A percentile compares a stretch with the other conserved stretches of the same genome.
Evolutionary conservation across 1,284 basidiomycete species (phyloP).

Genomic region (Ganoderma multipileum): DNA sequence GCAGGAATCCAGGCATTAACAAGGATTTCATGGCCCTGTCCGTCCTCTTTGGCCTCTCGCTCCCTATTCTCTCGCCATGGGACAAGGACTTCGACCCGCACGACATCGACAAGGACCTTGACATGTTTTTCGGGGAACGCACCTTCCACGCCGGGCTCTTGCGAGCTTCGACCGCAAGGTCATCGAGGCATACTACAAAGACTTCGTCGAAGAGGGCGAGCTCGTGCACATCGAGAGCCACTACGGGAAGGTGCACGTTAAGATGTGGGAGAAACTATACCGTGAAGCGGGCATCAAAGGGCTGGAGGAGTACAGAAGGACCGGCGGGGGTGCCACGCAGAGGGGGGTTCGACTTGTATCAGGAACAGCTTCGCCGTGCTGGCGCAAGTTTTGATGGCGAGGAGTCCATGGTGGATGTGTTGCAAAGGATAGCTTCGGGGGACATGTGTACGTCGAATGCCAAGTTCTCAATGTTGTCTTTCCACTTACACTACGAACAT

Average conservation of each 20-base stretch:
- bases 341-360: constrained; percentile 1
- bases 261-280: background rate
- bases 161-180: background rate
- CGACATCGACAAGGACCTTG: background rate
- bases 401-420: background rate
- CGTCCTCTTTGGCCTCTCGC: background rate
- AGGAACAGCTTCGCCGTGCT: background rate
- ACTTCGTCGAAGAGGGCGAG: background rate
- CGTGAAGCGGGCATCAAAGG: background rate
- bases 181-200: background rate
- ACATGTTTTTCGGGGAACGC: background rate
- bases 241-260: background rate
- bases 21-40: background rate
- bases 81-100: background rate
- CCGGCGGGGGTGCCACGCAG: background rate
- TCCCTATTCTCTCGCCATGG: background rate
- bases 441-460: background rate
- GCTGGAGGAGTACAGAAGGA: background rate
- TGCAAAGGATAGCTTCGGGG: background rate
- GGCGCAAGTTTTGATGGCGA: background rate
- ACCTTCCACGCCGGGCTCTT: background rate
- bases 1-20: background rate
- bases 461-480: background rate
- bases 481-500: background rate
- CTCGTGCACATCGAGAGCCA: background rate